phyloP scores from a whole-genome alignment of 345 rosid genomes.

The Conringia planisiliqua region DNA sequence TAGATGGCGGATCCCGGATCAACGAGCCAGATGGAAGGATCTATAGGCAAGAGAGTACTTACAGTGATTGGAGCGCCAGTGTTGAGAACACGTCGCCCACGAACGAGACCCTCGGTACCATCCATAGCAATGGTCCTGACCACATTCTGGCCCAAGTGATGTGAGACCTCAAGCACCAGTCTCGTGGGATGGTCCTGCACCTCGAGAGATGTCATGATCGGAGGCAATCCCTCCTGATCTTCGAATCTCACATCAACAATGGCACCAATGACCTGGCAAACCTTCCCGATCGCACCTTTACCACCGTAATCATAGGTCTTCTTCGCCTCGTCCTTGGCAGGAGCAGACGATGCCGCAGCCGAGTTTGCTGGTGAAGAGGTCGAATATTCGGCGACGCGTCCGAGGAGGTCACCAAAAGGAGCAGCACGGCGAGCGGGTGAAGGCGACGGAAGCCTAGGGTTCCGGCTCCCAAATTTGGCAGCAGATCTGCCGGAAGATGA shows the following conservation, averaged over 20 bases:
- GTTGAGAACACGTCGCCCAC: slow-evolving; percentile 82
- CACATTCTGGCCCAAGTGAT: slow-evolving; percentile 82
- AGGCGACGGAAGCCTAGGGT: slow-evolving; percentile 34
- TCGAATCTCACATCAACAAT: slow-evolving; percentile 90
- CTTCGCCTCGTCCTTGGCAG: slow-evolving; percentile 39
- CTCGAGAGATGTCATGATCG: slow-evolving; percentile 94
- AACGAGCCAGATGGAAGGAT: neutral
- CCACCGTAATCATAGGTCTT: slow-evolving; percentile 78
- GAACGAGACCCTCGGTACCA: slow-evolving; percentile 80
- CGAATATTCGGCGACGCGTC: slow-evolving; percentile 66
- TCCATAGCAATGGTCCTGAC: slow-evolving; percentile 98
- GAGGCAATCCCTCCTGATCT: slow-evolving; percentile 78
- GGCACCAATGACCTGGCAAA: slow-evolving; percentile 95
- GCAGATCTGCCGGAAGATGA: slow-evolving; percentile 66
- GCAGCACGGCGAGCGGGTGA: slow-evolving; percentile 47
- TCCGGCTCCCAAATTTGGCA: slow-evolving; percentile 30
- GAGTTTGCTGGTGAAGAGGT: slow-evolving; percentile 55
- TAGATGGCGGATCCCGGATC: neutral
- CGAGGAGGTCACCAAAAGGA: slow-evolving; percentile 50
- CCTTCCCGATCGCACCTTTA: slow-evolving; percentile 80
- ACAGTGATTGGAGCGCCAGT: slow-evolving; percentile 98
- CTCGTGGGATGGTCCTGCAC: slow-evolving; percentile 65
- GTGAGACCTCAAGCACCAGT: slow-evolving; percentile 90
- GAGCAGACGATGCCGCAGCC: slow-evolving; percentile 21
- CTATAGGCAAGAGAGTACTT: slow-evolving; percentile 2